Percentiles rank a stretch among this genome's conserved stretches.
These are phyloP conservation scores for Nigrograna mackinnonii DNA, from an alignment of 2,329 filamentous ascomycete genomes.

Conservation along the genomic window DNA sequence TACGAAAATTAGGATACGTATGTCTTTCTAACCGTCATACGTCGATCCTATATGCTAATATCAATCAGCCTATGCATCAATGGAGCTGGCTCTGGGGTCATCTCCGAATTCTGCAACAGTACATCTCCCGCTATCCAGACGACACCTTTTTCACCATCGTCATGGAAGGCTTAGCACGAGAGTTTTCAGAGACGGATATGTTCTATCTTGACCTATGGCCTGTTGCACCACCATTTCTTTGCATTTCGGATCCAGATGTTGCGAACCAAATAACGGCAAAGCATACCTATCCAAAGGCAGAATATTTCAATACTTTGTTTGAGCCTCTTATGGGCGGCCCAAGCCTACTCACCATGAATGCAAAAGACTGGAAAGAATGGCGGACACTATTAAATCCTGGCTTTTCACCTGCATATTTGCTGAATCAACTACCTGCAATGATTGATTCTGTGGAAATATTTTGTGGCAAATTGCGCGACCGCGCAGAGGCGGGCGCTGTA, in stretches of 20 bases:
- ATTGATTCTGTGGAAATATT: slow-evolving; percentile 5
- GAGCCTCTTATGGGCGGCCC: slow-evolving; percentile 6
- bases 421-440: slow-evolving; percentile 2
- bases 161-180: neutral
- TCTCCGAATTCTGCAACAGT: neutral
- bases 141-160: neutral
- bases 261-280: neutral
- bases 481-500: neutral
- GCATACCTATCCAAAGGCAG: slow-evolving; percentile 1
- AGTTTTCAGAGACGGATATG: neutral
- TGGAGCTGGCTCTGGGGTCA: slow-evolving; percentile 3
- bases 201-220: slow-evolving; percentile 7
- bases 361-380: slow-evolving; percentile 8
- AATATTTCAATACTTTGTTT: neutral
- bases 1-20: slow-evolving; percentile 1
- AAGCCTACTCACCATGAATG: slow-evolving; percentile 7
- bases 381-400: slow-evolving; percentile 5
- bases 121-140: neutral
- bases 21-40: neutral
- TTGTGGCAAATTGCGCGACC: slow-evolving; percentile 1
- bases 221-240: neutral
- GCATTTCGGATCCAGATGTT: neutral
- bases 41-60: neutral
- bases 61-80: slow-evolving; percentile 1
- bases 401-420: slow-evolving; percentile 6